Percentiles rank a stretch among this genome's conserved stretches.
These are phyloP conservation scores for Auxenochlorella pyrenoidosa DNA, from an alignment of 139 green algal species.

Conservation along the genomic window DNA sequence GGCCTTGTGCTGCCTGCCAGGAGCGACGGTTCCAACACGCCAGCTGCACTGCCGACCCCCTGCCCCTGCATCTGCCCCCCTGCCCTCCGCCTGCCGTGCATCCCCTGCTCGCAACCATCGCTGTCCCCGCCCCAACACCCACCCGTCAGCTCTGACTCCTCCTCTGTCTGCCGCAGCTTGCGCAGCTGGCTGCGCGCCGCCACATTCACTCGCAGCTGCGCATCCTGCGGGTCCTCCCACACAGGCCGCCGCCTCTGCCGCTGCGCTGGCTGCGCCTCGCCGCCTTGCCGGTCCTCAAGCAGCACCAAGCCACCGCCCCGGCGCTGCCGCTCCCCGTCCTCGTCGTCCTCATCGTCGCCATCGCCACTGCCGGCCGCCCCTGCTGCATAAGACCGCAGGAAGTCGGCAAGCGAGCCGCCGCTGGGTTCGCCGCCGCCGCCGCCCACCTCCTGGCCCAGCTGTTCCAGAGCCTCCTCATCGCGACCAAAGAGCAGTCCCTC, in stretches of 20 bases:
- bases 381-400: conserved; percentile 10
- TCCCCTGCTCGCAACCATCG: too few relatives aligned
- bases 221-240: conserved; percentile 79
- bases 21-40: too few relatives aligned
- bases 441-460: conserved; percentile 10
- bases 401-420: conserved; percentile 11
- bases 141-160: conserved; percentile 64
- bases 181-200: conserved; percentile 51
- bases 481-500: conserved; percentile 62
- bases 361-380: background rate
- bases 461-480: conserved; percentile 11
- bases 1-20: too few relatives aligned
- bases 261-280: background rate
- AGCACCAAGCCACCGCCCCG: background rate
- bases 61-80: too few relatives aligned
- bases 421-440: background rate
- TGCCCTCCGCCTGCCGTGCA: background rate
- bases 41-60: too few relatives aligned
- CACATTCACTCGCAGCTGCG: conserved; percentile 60
- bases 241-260: conserved; percentile 46
- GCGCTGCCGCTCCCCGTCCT: too few relatives aligned
- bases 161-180: conserved; percentile 75
- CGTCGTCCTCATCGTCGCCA: background rate
- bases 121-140: background rate
- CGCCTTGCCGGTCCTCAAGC: conserved; percentile 35